Base-by-base conservation (phyloP, 2,329 filamentous ascomycete species). In the Tolypocladium paradoxum region DNA sequence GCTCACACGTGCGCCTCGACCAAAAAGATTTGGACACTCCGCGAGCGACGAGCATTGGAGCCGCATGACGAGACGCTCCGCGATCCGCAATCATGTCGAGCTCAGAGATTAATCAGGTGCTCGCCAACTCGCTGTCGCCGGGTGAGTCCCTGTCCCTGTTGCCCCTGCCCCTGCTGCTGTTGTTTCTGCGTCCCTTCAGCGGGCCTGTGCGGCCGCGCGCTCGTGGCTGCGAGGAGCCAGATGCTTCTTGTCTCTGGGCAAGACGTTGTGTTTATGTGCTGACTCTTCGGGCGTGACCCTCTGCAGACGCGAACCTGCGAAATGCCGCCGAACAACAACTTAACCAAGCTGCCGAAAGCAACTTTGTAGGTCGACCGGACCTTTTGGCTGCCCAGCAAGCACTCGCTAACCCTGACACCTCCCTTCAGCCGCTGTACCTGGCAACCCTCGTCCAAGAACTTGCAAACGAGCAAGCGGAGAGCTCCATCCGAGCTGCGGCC, bases 31-130 rank as follows among this genome's bases (percentile, higher is more conserved):
- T 31, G 31, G 29, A 53, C n/a, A 48, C 49, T 40, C 60, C 59
- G 62, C 61, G 58, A 58, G 54, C 56, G 49, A 51, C 48, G 53
- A 43, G 53, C 57, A 52, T 58, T 57, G 58, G 60, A 62, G 57
- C 65, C 68, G 68, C 66, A 71, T 71, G 69, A 68, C 65, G 65
- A 68, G 58, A 62, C 63, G 59, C 55, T 57, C 57, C 53, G 56
- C 61, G 60, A 63, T 65, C 67, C 65, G 64, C 68, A 70, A 77
- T 68, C 72, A 90, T 82, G 79, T 81, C 79, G 73, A 81, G 77
- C 77, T 76, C 95, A 87, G 90, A 97, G 78, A 95, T 97, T 78
- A 95, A 92, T 79, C 87, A 90, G 77, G 92, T 99, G 78, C 87
- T 99, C 79, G 84, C 90, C 75, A 92, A 91, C 78, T 97, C 93